Base-by-base conservation (phyloP, 2,329 filamentous ascomycete genomes). In the Clonostachys chloroleuca region DNA sequence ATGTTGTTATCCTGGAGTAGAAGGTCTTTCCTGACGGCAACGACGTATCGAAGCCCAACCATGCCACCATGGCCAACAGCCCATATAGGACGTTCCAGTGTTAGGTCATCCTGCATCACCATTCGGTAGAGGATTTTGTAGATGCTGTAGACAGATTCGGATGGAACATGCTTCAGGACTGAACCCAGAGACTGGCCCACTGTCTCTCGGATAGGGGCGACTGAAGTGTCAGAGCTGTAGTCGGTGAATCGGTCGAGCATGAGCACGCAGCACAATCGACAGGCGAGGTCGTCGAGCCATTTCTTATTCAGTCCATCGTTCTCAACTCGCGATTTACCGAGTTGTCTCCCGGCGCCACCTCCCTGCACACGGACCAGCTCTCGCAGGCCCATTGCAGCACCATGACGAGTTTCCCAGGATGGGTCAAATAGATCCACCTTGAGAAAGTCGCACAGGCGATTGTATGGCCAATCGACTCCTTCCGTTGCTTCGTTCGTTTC, bases 231-330 rank as follows among this genome's bases (percentile, higher is more conserved):
- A 6, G 92, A 96, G 49, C 95, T 94, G 69, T 96, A 99, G 62
- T 99, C 94, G 48, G 92, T 95, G 61, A 99, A 99, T 46, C 92
- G 85, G 68, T 99, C 94, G 14, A 99, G 83, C 84, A 99, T 96
- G 58, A 99, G 86, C 45, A 99, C 92, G 62, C 89, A 96, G 65
- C 92, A 92, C 43, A 99, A 79, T 24, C 94, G 87, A 59, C 92
- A 96, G n/a, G 92, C 90, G 45, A 99, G 77, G 60, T 99, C 92
- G 60, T 97, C 89, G 17, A 99, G 80, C 91, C 91, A 99, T 61
- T 76, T 80, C 51, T 86, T 81, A 58, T 97, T 99, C 41, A 89
- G 74, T 2, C 68, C 62, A 58, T 96, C 82, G 60, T 99, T 99
- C 57, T 95, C 85, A 30, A 69, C 59, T 53, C 83, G 80, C 10